Evolutionary conservation across 208 protist species (phyloP), one percentile per base, ranked within the genome.

Genomic region (Naegleria fowleri): DNA sequence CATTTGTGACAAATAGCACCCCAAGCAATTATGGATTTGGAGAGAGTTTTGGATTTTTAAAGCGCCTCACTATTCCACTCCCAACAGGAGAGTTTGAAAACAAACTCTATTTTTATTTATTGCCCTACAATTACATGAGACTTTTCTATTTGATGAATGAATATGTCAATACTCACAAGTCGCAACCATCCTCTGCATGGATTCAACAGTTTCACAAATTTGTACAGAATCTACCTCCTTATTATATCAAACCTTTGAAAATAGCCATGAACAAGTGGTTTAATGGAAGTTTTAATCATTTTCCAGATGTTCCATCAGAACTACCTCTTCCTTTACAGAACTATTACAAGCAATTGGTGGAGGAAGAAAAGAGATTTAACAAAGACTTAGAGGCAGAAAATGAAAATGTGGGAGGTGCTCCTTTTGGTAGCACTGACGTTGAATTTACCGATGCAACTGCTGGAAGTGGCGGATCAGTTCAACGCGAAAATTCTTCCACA

Each of bases 1-100:
- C 83, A 25, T 86, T 40, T 86, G 83, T 86, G 29, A 67, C 6
- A 36, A 67, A 38, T 7, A 29, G n/a, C n/a, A 40, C 16, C 2
- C 5, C 48, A 25, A 40, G 36, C 9, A 41, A 29, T 52, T 89
- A 40, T 89, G 67, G 67, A 36, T 79, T 79, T 79, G 87, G 87
- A 48, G 87, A 90, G 16, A 33, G 22, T 39, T 90, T 90, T 90
- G 87, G 52, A 38, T 90, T 90, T 40, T 15, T 90, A 22, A 89
- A 89, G 39, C 4, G 25, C 16, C 25, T 75, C 19, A 33, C 43
- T 16, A 33, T 36, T 2, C 13, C 19, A 11, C n/a, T 7, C 0
- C 5, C 16, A 36, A 33, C 39, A 36, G 41, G 40, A 39, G n/a
- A 33, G 11, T 22, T 13, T 40, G 33, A 89, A 55, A 22, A 59